Base-by-base conservation (phyloP, 805 yeast genomes). In the Kockiozyma suomiensis region DNA sequence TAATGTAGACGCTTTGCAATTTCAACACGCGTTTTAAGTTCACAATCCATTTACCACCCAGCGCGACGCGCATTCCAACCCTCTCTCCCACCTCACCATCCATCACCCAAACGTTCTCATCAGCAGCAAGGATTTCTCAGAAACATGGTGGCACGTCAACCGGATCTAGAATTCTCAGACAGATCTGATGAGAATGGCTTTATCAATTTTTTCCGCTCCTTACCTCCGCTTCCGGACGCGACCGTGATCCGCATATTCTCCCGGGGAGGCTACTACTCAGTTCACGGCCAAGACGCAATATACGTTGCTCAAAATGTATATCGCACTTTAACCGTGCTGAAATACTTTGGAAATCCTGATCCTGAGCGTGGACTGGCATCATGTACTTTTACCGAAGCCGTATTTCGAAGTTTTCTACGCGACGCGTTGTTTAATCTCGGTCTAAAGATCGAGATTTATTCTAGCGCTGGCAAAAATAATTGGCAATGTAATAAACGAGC, bases 221-320 rank as follows among this genome's bases (percentile, higher is more conserved):
- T 68, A 8, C 61, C 62, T 13, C 55, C 35, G 17, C 28, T 50
- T 13, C 50, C 52, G 6, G 64, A 54, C 50, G 40, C 65, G 38
- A 43, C 41, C 12, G 26, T 41, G 25, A 28, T 62, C 35, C 64
- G 61, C 8, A 52, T 62, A 19, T 62, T 62, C 40, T 25, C 54
- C 7, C 65, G 64, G 33, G 64, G 61, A 40, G 96, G 90, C 61
- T 91, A 89, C 72, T 94, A 86, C 74, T 84, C 88, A 2, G 85
- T 84, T 0, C 78, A 90, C 21, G 85, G 83, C 6, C 83, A 81
- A 2, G 97, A 93, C 72, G 97, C 98, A 3, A 79, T 80, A 46
- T 79, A 84, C 58, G 88, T 90, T 30, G 97, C 97, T 2, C 96
- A 91, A 64, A 77, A 81, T 56, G 85, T 94, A 35, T 93, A 90